phyloP scores from a whole-genome alignment of 2,329 filamentous ascomycete species.

The Lachnellula cervina region DNA sequence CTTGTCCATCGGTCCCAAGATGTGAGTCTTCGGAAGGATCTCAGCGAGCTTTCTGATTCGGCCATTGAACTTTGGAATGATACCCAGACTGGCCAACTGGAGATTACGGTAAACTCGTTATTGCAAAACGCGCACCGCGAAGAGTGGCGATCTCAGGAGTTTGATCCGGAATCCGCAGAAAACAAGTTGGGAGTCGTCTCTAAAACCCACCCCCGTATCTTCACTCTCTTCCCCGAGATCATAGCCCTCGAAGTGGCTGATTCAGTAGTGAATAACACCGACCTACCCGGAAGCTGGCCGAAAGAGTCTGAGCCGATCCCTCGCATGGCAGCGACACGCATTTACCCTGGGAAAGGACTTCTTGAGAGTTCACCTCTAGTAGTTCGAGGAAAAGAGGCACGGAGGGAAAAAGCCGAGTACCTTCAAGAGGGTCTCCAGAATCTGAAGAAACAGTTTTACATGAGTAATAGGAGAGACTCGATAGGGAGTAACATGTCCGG shows the following conservation, averaged over 20 bases:
- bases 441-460: background rate
- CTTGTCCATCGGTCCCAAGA: conserved; percentile 5
- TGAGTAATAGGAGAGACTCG: background rate
- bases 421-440: background rate
- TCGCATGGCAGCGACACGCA: background rate
- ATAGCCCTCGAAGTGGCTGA: background rate
- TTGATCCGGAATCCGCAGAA: background rate
- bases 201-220: background rate
- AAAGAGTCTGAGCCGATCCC: background rate
- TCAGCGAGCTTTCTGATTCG: conserved; percentile 7
- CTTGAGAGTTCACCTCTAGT: conserved; percentile 13
- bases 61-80: conserved; percentile 12
- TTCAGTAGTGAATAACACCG: background rate
- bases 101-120: background rate
- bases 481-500: conserved; percentile 2
- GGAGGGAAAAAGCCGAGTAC: background rate
- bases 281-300: conserved; percentile 2
- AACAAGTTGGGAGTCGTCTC: background rate
- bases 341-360: conserved; percentile 13
- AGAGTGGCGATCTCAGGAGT: conserved; percentile 6
- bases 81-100: conserved; percentile 8
- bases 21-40: conserved; percentile 3
- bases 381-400: conserved; percentile 5
- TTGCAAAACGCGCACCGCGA: background rate
- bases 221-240: conserved; percentile 6